A percentile compares a stretch with the other conserved stretches of the same genome.
phyloP scores from a whole-genome alignment of 371 early-diverging fungal genomes.

The Mucor plumbeus region DNA sequence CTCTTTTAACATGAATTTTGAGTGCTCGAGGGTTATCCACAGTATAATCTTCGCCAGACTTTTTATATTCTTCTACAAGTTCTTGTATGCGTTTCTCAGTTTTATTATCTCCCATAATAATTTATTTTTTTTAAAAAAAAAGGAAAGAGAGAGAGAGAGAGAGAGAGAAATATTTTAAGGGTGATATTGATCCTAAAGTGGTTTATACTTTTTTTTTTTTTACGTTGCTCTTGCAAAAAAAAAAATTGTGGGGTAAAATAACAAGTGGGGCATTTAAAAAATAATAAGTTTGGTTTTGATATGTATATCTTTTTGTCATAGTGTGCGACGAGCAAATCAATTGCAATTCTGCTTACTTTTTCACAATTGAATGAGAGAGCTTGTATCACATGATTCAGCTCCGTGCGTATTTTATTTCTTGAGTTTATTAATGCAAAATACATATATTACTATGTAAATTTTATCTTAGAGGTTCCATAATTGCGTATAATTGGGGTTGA shows the following conservation, averaged over 20 bases:
- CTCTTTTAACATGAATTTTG: slow-evolving; percentile 32
- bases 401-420: neutral
- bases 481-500: no score
- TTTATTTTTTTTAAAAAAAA: neutral
- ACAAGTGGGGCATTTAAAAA: neutral
- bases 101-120: slow-evolving; percentile 1
- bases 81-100: slow-evolving; percentile 26
- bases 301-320: neutral
- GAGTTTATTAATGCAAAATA: no score
- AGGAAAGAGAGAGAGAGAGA: slow-evolving; percentile 11
- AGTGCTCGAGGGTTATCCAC: slow-evolving; percentile 20
- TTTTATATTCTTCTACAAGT: slow-evolving; percentile 28
- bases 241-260: slow-evolving; percentile 7
- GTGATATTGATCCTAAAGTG: neutral
- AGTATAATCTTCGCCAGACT: slow-evolving; percentile 16
- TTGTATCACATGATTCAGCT: slow-evolving; percentile 4
- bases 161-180: neutral
- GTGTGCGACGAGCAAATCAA: slow-evolving; percentile 5
- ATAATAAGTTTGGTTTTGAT: neutral
- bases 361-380: neutral
- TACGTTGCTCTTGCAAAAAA: neutral
- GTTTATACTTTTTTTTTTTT: slow-evolving; percentile 1
- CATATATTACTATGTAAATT: no score
- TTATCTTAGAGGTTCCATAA: no score
- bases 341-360: neutral